phyloP scores from a whole-genome alignment of 2,329 filamentous ascomycete genomes.

The Alternaria burnsii region DNA sequence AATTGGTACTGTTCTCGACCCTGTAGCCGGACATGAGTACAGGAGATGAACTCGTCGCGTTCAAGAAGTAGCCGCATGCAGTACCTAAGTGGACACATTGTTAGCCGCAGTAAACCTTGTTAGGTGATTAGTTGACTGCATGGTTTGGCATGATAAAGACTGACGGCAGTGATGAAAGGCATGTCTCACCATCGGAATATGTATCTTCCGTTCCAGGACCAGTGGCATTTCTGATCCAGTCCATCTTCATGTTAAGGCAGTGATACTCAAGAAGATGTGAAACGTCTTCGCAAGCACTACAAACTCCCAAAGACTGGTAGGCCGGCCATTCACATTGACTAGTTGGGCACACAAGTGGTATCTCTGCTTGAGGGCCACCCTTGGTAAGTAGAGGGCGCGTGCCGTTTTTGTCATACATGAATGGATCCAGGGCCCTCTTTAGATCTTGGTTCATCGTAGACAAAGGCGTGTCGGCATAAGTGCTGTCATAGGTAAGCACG shows the following conservation, averaged over 20 bases:
- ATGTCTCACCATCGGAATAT: constrained; percentile 9
- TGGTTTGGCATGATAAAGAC: background rate
- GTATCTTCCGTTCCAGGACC: constrained; percentile 7
- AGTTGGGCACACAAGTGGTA: constrained; percentile 36
- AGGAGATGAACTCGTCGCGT: constrained; percentile 22
- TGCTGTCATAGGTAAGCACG: background rate
- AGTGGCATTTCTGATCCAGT: constrained; percentile 24
- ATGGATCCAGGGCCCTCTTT: background rate
- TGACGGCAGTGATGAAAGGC: background rate
- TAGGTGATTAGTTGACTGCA: background rate
- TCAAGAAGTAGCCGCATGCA: constrained; percentile 39
- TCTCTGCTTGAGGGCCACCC: constrained; percentile 30
- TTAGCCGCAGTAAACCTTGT: background rate
- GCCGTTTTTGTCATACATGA: constrained; percentile 31
- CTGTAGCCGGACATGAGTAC: constrained; percentile 32
- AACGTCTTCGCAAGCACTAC: constrained; percentile 33
- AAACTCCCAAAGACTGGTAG: constrained; percentile 35
- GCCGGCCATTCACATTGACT: constrained; percentile 33
- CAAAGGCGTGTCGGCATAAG: background rate
- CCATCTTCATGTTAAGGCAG: constrained; percentile 24
- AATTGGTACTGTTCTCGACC: background rate
- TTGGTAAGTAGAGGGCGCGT: constrained; percentile 21
- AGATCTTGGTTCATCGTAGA: constrained; percentile 3
- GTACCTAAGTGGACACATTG: constrained; percentile 7
- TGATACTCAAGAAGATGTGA: constrained; percentile 24